Percentiles rank a stretch among this genome's conserved stretches.
Evolutionary conservation across 2,329 filamentous ascomycete species (phyloP).

Genomic region (Dryadomyces sulphureus): DNA sequence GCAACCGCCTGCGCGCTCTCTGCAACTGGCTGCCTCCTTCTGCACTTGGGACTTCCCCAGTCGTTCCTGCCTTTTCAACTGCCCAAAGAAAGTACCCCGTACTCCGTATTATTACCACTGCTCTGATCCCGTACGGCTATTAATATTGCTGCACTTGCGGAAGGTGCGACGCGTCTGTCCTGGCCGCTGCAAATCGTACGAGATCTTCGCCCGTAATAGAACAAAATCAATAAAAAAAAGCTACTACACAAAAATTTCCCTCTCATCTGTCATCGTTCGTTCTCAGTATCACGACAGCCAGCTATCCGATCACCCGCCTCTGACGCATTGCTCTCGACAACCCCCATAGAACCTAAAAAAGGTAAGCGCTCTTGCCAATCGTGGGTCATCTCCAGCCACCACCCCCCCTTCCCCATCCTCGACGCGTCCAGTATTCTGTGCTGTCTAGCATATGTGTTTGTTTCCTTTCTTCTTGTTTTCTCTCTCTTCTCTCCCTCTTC

Average conservation of each 20-base stretch:
- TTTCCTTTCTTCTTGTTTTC: neutral
- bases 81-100: no score
- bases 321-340: neutral
- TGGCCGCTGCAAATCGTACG: neutral
- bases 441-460: neutral
- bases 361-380: neutral
- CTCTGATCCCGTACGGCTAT: no score
- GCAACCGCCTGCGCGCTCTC: no score
- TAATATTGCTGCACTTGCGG: no score
- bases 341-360: neutral
- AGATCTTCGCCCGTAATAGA: neutral
- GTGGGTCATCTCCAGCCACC: conserved; percentile 1
- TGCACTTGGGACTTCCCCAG: no score
- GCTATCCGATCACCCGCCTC: neutral
- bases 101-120: no score
- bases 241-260: no score
- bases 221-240: neutral
- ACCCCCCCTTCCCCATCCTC: neutral
- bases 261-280: neutral
- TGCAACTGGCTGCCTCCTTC: no score
- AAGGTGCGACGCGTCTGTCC: neutral
- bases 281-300: neutral
- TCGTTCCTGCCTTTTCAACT: no score
- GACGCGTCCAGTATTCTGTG: neutral
- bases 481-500: conserved; percentile 1